phyloP scores from a whole-genome alignment of 352 stramenopile genomes.

The Thraustochytrium striatum region DNA sequence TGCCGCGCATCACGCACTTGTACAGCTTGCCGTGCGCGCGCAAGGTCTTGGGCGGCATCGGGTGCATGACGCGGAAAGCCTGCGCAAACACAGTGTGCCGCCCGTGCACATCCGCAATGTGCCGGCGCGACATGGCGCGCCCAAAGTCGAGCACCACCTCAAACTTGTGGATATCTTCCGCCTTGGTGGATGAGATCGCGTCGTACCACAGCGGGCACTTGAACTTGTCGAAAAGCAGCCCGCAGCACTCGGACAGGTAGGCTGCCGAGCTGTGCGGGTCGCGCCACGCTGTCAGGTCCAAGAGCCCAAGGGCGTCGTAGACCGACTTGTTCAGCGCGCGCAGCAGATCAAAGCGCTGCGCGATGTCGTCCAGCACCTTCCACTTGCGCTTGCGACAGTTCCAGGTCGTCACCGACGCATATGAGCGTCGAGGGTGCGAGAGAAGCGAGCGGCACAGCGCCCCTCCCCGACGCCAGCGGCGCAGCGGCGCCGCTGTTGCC shows the following conservation, averaged over 20 bases:
- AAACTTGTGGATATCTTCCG: constrained; percentile 57
- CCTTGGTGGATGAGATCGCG: constrained; percentile 61
- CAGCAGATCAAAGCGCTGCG: constrained; percentile 32
- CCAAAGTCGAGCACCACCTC: constrained; percentile 73
- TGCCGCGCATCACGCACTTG: constrained; percentile 37
- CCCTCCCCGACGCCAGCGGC: too few species aligned
- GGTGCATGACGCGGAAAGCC: constrained; percentile 71
- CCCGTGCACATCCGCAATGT: constrained; percentile 64
- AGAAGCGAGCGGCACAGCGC: too few species aligned
- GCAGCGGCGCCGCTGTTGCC: too few species aligned
- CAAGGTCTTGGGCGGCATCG: constrained; percentile 65
- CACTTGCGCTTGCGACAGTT: not conserved
- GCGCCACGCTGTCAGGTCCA: constrained; percentile 29
- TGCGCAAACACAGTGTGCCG: constrained; percentile 72
- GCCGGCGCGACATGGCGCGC: constrained; percentile 71
- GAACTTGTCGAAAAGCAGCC: constrained; percentile 68
- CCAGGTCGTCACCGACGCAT: not conserved
- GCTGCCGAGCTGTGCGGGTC: constrained; percentile 19
- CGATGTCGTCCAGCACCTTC: constrained; percentile 12
- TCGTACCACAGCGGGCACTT: constrained; percentile 70
- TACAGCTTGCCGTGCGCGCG: constrained; percentile 69
- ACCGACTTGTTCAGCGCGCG: constrained; percentile 27
- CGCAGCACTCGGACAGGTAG: constrained; percentile 35
- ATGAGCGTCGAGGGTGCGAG: too few species aligned
- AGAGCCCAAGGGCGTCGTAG: constrained; percentile 18